A percentile compares a stretch with the other conserved stretches of the same genome.
phyloP scores from a whole-genome alignment of 352 stramenopile species.

The Pythium utonaiense region DNA sequence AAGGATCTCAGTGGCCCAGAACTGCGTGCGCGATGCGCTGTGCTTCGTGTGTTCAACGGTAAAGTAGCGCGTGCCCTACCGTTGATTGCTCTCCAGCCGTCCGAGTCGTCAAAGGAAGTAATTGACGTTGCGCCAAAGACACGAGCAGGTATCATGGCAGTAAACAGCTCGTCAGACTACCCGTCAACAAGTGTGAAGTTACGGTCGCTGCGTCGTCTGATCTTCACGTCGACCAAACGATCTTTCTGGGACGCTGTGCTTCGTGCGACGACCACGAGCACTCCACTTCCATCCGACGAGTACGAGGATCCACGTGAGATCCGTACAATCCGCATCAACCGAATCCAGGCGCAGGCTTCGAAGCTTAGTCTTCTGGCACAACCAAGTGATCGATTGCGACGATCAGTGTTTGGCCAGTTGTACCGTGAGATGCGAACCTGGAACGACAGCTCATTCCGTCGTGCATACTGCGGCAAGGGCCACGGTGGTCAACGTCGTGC shows the following conservation, averaged over 20 bases:
- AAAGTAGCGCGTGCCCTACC: slow-evolving; percentile 87
- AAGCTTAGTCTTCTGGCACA: slow-evolving; percentile 88
- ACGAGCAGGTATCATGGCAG: not conserved
- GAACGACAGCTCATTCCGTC: slow-evolving; percentile 92
- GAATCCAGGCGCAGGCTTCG: slow-evolving; percentile 89
- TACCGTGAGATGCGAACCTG: slow-evolving; percentile 95
- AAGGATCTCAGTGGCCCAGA: slow-evolving; percentile 55
- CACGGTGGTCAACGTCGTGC: slow-evolving; percentile 96
- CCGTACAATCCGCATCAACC: slow-evolving; percentile 96
- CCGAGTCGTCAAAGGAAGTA: slow-evolving; percentile 35
- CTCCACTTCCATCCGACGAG: slow-evolving; percentile 96
- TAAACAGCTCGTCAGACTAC: slow-evolving; percentile 36
- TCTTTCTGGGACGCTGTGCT: slow-evolving; percentile 94
- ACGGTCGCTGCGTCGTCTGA: slow-evolving; percentile 59
- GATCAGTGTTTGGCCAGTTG: slow-evolving; percentile 97
- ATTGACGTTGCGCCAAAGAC: slow-evolving; percentile 47
- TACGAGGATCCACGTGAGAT: slow-evolving; percentile 98
- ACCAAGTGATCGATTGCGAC: slow-evolving; percentile 78
- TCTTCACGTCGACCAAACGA: slow-evolving; percentile 92
- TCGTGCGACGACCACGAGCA: slow-evolving; percentile 94
- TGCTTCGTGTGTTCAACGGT: slow-evolving; percentile 91
- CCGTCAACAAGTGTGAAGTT: slow-evolving; percentile 79
- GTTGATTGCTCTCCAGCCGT: slow-evolving; percentile 71
- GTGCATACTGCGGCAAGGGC: slow-evolving; percentile 96
- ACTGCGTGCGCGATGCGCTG: slow-evolving; percentile 87